A percentile compares a stretch with the other conserved stretches of the same genome.
Evolutionary conservation across 2,329 filamentous ascomycete genomes (phyloP).

Genomic region (Sordariomycetes sp.): DNA sequence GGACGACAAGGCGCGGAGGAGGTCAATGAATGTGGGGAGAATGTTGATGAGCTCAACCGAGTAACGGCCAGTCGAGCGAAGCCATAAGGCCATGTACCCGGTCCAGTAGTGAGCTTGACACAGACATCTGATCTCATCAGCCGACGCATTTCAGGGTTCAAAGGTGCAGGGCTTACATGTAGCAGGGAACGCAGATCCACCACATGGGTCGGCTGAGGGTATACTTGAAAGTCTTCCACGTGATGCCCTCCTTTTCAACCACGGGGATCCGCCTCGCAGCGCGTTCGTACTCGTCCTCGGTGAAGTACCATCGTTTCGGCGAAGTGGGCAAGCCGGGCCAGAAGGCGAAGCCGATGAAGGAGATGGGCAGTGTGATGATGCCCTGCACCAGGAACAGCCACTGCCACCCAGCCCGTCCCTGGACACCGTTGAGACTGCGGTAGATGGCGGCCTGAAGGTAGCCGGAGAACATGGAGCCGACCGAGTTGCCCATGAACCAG

Average conservation of each 20-base stretch:
- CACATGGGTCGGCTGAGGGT: constrained; percentile 15
- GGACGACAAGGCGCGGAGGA: constrained; percentile 14
- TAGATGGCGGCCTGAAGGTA: constrained; percentile 29
- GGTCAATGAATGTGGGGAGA: constrained; percentile 16
- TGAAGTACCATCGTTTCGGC: constrained; percentile 13
- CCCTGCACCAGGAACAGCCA: constrained; percentile 24
- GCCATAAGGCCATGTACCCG: constrained; percentile 18
- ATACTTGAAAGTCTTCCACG: constrained; percentile 13
- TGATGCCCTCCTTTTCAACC: constrained; percentile 12
- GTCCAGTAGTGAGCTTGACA: constrained; percentile 15
- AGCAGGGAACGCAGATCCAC: constrained; percentile 14
- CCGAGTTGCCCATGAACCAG: constrained; percentile 28
- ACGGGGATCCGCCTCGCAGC: constrained; percentile 11
- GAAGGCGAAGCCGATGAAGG: constrained; percentile 16
- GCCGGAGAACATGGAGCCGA: constrained; percentile 15
- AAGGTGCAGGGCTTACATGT: constrained; percentile 8
- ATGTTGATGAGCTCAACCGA: constrained; percentile 16
- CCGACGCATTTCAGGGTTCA: constrained; percentile 1
- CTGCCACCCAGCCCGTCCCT: constrained; percentile 35
- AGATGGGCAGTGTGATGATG: constrained; percentile 19
- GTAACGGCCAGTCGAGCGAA: constrained; percentile 11
- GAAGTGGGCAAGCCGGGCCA: constrained; percentile 15
- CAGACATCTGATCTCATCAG: constrained; percentile 10
- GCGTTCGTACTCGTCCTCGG: constrained; percentile 10
- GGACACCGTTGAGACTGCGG: constrained; percentile 20